Evolutionary conservation across 2,329 filamentous ascomycete species (phyloP).

Genomic region (Fusarium kyushuense): DNA sequence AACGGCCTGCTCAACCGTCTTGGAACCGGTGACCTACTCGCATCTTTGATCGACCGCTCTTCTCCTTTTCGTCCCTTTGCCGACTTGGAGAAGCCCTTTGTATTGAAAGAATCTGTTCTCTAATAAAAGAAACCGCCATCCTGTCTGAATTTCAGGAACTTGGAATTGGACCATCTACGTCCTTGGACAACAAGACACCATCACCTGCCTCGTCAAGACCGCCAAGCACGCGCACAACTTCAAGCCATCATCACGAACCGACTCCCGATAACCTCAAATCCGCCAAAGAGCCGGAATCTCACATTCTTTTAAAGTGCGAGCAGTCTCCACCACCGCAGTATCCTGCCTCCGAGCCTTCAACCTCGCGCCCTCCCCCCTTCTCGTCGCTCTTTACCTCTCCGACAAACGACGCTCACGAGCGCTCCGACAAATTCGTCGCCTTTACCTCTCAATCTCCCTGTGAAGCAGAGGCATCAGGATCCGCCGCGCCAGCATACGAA

Average conservation of each 20-base stretch:
- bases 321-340: slow-evolving; percentile 71
- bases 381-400: slow-evolving; percentile 67
- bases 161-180: slow-evolving; percentile 53
- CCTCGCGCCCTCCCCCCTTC: slow-evolving; percentile 68
- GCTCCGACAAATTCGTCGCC: slow-evolving; percentile 50
- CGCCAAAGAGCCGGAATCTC: slow-evolving; percentile 41
- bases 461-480: slow-evolving; percentile 52
- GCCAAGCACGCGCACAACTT: slow-evolving; percentile 46
- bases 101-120: slow-evolving; percentile 20
- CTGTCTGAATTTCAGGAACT: slow-evolving; percentile 54
- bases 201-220: slow-evolving; percentile 46
- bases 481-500: slow-evolving; percentile 68
- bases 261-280: slow-evolving; percentile 41
- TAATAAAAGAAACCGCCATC: slow-evolving; percentile 51
- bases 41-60: slow-evolving; percentile 26
- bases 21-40: slow-evolving; percentile 24
- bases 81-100: slow-evolving; percentile 16
- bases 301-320: slow-evolving; percentile 50
- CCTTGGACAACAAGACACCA: slow-evolving; percentile 52
- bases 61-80: slow-evolving; percentile 18
- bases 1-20: slow-evolving; percentile 25
- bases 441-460: slow-evolving; percentile 43
- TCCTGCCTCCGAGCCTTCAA: slow-evolving; percentile 66
- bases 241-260: slow-evolving; percentile 42
- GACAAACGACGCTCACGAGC: slow-evolving; percentile 53